phyloP scores from a whole-genome alignment of 2,329 filamentous ascomycete genomes.

The Ophiostoma sp. region DNA sequence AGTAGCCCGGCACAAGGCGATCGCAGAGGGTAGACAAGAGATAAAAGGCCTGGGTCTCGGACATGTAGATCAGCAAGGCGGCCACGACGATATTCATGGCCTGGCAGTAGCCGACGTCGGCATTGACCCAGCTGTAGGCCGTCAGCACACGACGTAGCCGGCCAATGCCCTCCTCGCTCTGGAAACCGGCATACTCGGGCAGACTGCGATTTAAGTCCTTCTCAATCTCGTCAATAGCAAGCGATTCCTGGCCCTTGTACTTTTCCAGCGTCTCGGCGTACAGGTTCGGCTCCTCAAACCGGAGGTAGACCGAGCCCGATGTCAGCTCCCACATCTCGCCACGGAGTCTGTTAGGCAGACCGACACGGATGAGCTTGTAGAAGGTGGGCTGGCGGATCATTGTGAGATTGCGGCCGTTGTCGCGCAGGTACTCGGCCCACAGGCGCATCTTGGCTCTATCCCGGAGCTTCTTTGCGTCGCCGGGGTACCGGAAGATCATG shows the following conservation, averaged over 20 bases:
- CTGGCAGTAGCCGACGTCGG: conserved; percentile 95
- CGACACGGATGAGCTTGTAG: conserved; percentile 93
- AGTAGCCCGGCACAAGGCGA: conserved; percentile 89
- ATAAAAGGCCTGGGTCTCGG: conserved; percentile 92
- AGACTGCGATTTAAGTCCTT: conserved; percentile 95
- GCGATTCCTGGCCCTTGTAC: conserved; percentile 76
- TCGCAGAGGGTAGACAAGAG: conserved; percentile 88
- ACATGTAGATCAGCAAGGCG: conserved; percentile 97
- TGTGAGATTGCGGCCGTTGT: conserved; percentile 90
- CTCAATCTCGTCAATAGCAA: conserved; percentile 98
- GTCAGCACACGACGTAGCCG: conserved; percentile 85
- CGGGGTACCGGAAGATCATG: conserved; percentile 88
- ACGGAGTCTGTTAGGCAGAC: conserved; percentile 83
- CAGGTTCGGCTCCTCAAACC: conserved; percentile 76
- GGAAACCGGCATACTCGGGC: conserved; percentile 95
- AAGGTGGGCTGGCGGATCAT: conserved; percentile 94
- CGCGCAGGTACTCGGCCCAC: conserved; percentile 93
- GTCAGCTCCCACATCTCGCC: conserved; percentile 96
- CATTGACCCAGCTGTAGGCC: conserved; percentile 95
- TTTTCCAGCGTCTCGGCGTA: conserved; percentile 81
- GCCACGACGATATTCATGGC: conserved; percentile 99
- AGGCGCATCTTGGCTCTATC: conserved; percentile 96
- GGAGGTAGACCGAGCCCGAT: conserved; percentile 82
- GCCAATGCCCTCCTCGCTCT: conserved; percentile 91
- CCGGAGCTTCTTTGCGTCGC: conserved; percentile 86